phyloP scores from a whole-genome alignment of 164 flowering plant species.

The Annona cherimola region DNA sequence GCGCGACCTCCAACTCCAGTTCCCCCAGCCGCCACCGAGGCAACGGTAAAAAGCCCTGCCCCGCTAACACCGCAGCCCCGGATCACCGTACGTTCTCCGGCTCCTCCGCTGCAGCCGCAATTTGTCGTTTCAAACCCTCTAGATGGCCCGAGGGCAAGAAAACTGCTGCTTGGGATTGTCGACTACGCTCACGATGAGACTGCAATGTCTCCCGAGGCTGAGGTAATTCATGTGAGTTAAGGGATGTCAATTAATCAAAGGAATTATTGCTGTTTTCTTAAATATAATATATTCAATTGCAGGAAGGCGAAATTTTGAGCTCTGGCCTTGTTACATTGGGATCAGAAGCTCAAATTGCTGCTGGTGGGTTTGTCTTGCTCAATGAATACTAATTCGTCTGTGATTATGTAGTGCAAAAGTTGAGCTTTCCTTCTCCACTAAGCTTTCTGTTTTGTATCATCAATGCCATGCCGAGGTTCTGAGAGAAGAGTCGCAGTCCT shows the following conservation, averaged over 20 bases:
- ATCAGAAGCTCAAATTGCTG: constrained; percentile 30
- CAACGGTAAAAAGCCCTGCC: constrained; percentile 10
- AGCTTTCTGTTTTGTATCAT: background rate
- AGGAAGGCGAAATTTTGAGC: constrained; percentile 55
- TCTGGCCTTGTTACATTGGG: constrained; percentile 28
- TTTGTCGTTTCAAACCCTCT: constrained; percentile 8
- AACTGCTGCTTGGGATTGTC: constrained; percentile 44
- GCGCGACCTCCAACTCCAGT: constrained; percentile 10
- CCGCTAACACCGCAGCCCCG: constrained; percentile 15
- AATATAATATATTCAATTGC: constrained; percentile 14
- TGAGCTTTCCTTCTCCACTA: background rate
- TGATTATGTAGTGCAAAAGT: too few relatives aligned
- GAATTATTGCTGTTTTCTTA: constrained; percentile 1
- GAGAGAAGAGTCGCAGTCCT: background rate
- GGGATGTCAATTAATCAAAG: background rate
- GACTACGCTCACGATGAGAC: constrained; percentile 85
- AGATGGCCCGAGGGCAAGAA: constrained; percentile 19
- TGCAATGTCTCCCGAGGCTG: constrained; percentile 89
- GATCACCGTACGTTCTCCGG: background rate
- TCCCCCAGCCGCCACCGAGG: constrained; percentile 1
- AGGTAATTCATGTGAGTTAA: constrained; percentile 35
- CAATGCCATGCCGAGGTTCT: background rate
- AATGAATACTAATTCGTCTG: background rate
- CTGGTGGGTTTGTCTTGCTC: constrained; percentile 31
- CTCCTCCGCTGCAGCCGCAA: constrained; percentile 1